A percentile compares a stretch with the other conserved stretches of the same genome.
Conservation (phyloP, 176 grass and related monocot species). For the Guadua angustifolia region DNA sequence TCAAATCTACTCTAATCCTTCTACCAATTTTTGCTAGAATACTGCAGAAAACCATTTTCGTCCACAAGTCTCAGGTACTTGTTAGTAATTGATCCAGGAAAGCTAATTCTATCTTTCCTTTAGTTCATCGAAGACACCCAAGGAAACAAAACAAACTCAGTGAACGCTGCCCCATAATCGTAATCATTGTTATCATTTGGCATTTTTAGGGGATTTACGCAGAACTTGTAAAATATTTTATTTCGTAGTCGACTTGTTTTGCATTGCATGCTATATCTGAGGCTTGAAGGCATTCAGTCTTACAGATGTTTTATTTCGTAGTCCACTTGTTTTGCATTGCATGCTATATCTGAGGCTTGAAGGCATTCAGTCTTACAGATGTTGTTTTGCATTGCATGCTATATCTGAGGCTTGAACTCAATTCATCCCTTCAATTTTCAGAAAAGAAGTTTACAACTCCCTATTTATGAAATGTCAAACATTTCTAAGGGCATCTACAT, state of each 20-base stretch:
- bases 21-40: not conserved
- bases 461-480: not conserved
- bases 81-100: not conserved
- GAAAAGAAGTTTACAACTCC: not conserved
- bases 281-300: not conserved
- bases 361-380: not conserved
- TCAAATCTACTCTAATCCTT: not conserved
- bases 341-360: slow-evolving; percentile 8
- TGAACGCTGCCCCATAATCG: not conserved
- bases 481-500: not conserved
- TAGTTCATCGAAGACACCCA: not conserved
- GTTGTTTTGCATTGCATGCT: too few relatives aligned
- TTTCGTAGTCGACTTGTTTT: not conserved
- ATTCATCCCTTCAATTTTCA: not conserved
- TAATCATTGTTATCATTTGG: not conserved
- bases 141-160: not conserved
- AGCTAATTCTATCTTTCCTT: not conserved
- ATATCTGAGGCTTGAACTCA: too few relatives aligned
- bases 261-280: not conserved
- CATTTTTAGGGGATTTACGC: not conserved
- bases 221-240: not conserved
- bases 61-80: not conserved
- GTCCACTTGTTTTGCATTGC: not conserved
- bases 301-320: not conserved
- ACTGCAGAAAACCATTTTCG: not conserved